Base-by-base conservation (phyloP, 2,329 filamentous ascomycete genomes). In the Cytospora piceae region DNA sequence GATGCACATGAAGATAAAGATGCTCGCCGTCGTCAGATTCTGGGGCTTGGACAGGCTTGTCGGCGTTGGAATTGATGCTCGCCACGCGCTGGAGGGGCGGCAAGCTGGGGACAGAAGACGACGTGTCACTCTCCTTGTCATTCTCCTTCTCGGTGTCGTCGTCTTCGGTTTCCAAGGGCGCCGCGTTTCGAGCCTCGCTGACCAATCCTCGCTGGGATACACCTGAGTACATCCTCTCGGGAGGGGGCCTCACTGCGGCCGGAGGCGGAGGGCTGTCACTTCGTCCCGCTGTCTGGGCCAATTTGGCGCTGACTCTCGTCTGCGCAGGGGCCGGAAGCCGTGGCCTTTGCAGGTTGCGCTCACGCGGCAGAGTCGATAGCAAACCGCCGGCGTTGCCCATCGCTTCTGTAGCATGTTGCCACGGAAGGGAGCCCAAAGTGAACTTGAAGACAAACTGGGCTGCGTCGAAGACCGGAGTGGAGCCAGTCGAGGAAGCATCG, bases 361-460 rank as follows among this genome's bases (percentile, higher is more conserved):
- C 85, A 3, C 84, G 85, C 0, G 81, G 79, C 61, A 85, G 81
- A 68, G 84, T 84, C 7, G 77, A 73, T 58, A 83, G 78, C 51
- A 87, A 82, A 82, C 86, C 90, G 67, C 68, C 64, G 58, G 70
- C 54, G 20, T 74, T 55, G 29, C 42, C 59, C 58, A 51, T 60
- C 55, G 53, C 59, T 51, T 68, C 66, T 51, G 63, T 46, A 22
- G 46, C 61, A 5, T 61, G 65, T 20, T 68, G 74, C 74, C 74
- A 76, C 0, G 73, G 73, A 11, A 77, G 68, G 61, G 70, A 69
- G 63, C 90, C 88, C 2, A 93, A 82, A 12, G 89, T 87, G 72
- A 94, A 94, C 68, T 89, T 91, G 80, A 94, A 94, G 67, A 87
- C 83, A 72, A 86, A 92, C 69, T 83, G 80, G 74, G 83, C 78